Evolutionary conservation across 2,329 filamentous ascomycete genomes (phyloP).

Genomic region (Cryphonectria radicalis): DNA sequence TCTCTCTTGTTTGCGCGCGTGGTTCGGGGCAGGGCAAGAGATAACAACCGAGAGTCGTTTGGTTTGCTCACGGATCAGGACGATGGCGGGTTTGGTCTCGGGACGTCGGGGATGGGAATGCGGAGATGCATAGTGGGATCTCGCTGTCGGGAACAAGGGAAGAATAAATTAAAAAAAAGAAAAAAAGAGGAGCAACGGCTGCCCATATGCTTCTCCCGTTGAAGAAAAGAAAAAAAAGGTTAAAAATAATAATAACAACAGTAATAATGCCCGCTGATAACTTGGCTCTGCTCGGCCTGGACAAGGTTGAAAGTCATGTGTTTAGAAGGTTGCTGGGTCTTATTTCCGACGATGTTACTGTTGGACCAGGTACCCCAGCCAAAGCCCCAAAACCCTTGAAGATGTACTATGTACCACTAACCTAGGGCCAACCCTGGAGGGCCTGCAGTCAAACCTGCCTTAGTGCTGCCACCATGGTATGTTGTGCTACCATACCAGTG

Average conservation of each 20-base stretch:
- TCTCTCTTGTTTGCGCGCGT: background rate
- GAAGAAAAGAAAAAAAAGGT: background rate
- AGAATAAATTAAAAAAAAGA: too few relatives aligned
- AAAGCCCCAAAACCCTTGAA: background rate
- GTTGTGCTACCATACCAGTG: background rate
- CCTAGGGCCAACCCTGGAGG: background rate
- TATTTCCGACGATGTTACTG: background rate
- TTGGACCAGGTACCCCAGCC: background rate
- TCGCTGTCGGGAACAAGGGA: background rate
- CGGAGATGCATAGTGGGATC: background rate
- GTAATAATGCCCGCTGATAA: too few relatives aligned
- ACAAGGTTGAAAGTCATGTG: too few relatives aligned
- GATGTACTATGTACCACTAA: background rate
- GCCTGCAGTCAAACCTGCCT: background rate
- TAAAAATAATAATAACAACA: background rate
- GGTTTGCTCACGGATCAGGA: background rate
- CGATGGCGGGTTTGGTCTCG: too few relatives aligned
- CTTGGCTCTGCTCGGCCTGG: too few relatives aligned
- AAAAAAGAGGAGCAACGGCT: background rate
- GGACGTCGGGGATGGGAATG: background rate
- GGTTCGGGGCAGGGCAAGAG: background rate
- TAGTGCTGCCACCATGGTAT: background rate
- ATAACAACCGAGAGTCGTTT: background rate
- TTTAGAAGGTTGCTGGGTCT: background rate
- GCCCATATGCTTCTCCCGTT: background rate